Conservation (phyloP, 805 yeast genomes). For the Pichia pseudocactophila region DNA sequence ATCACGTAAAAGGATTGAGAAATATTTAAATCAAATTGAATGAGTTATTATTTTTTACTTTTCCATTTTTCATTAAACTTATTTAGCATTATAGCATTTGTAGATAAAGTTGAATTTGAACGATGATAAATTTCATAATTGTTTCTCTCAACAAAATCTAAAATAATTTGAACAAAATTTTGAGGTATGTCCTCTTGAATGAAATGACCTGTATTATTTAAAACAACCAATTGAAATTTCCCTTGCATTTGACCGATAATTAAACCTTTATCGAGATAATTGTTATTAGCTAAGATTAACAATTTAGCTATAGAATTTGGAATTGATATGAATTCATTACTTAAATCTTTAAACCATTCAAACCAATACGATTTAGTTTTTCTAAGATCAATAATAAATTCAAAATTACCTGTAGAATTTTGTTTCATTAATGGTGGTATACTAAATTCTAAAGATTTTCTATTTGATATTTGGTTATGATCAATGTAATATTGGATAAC, state of each 20-base stretch:
- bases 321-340: slow-evolving; percentile 35
- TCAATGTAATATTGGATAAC: slow-evolving; percentile 83
- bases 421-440: slow-evolving; percentile 56
- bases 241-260: slow-evolving; percentile 99
- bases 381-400: slow-evolving; percentile 60
- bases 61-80: slow-evolving; percentile 28
- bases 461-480: slow-evolving; percentile 44
- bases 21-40: slow-evolving; percentile 35
- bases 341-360: slow-evolving; percentile 71
- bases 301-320: slow-evolving; percentile 48
- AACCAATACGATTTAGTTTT: slow-evolving; percentile 66
- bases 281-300: slow-evolving; percentile 80
- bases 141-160: slow-evolving; percentile 42
- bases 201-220: slow-evolving; percentile 78
- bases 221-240: slow-evolving; percentile 78
- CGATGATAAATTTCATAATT: slow-evolving; percentile 23
- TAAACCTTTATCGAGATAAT: slow-evolving; percentile 72
- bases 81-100: slow-evolving; percentile 22
- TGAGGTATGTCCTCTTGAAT: slow-evolving; percentile 86
- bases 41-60: slow-evolving; percentile 27
- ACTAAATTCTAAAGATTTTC: slow-evolving; percentile 60
- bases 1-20: slow-evolving; percentile 46
- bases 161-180: slow-evolving; percentile 49
- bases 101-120: background rate
- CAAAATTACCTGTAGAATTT: slow-evolving; percentile 12